These are phyloP conservation scores for Russula lepida DNA, from an alignment of 768 basidiomycete species.

Conservation along the genomic window DNA sequence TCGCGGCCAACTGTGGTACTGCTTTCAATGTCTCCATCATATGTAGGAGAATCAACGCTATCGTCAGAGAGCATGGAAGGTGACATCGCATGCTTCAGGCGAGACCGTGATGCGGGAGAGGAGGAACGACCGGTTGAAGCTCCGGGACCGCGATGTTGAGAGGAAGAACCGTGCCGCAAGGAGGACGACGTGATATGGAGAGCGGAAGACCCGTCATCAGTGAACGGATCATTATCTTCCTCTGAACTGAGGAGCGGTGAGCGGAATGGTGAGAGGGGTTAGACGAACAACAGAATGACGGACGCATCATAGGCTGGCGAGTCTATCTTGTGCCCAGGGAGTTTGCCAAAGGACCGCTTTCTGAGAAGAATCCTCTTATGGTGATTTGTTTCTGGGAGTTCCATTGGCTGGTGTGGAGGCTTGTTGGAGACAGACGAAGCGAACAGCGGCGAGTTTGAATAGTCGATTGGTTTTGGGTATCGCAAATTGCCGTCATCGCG, in stretches of 20 bases:
- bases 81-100: constrained; percentile 34
- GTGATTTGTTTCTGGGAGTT: constrained; percentile 12
- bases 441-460: background rate
- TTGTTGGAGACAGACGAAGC: background rate
- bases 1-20: constrained; percentile 55
- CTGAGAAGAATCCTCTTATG: constrained; percentile 26
- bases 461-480: background rate
- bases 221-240: constrained; percentile 82
- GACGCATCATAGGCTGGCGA: constrained; percentile 75
- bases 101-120: constrained; percentile 21
- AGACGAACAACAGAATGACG: constrained; percentile 4
- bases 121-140: constrained; percentile 3
- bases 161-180: constrained; percentile 21
- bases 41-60: constrained; percentile 78
- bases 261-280: constrained; percentile 21
- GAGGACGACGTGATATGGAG: constrained; percentile 36
- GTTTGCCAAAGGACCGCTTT: constrained; percentile 66
- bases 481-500: constrained; percentile 14
- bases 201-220: constrained; percentile 59
- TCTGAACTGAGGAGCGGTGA: constrained; percentile 49
- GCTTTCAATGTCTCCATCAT: constrained; percentile 85
- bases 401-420: constrained; percentile 4
- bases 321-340: constrained; percentile 45
- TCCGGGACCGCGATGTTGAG: constrained; percentile 22
- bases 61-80: constrained; percentile 46